phyloP scores from a whole-genome alignment of 306 rosid species.

The Cyamopsis tetragonoloba region DNA sequence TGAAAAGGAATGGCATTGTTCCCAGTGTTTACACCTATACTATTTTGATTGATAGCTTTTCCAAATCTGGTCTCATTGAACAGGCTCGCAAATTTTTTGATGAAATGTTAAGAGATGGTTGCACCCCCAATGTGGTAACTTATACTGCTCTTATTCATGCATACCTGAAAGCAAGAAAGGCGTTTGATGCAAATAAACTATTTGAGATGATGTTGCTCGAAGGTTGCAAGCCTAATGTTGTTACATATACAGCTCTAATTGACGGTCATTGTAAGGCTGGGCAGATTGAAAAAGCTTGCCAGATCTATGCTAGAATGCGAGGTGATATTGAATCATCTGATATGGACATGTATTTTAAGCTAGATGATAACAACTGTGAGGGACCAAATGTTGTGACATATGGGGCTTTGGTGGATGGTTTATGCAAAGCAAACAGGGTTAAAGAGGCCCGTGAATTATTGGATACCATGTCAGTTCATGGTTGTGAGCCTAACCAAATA shows the following conservation, averaged over 20 bases:
- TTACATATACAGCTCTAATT: conserved; percentile 76
- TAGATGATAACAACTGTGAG: conserved; percentile 29
- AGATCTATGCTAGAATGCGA: conserved; percentile 70
- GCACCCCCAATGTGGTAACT: conserved; percentile 78
- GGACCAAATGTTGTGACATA: conserved; percentile 66
- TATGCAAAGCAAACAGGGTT: conserved; percentile 76
- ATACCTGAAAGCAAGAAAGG: conserved; percentile 70
- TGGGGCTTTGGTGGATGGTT: conserved; percentile 92
- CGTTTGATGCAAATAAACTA: conserved; percentile 56
- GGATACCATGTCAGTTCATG: conserved; percentile 59
- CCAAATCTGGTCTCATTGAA: conserved; percentile 74
- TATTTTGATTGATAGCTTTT: conserved; percentile 72
- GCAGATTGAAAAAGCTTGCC: conserved; percentile 68
- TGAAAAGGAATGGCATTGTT: conserved; percentile 66
- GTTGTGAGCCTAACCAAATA: conserved; percentile 68
- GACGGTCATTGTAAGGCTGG: conserved; percentile 88
- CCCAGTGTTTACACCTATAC: conserved; percentile 86
- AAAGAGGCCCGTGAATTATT: conserved; percentile 61
- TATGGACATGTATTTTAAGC: conserved; percentile 65
- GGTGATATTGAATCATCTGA: conserved; percentile 52
- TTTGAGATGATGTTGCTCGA: conserved; percentile 68
- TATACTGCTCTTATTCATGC: conserved; percentile 85
- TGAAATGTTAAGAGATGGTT: conserved; percentile 74
- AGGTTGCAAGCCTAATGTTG: conserved; percentile 74
- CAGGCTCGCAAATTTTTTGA: conserved; percentile 77